Percentiles rank a stretch among this genome's conserved stretches.
phyloP scores from a whole-genome alignment of 225 moss, liverwort and hornwort genomes.

The Asterella californica region DNA sequence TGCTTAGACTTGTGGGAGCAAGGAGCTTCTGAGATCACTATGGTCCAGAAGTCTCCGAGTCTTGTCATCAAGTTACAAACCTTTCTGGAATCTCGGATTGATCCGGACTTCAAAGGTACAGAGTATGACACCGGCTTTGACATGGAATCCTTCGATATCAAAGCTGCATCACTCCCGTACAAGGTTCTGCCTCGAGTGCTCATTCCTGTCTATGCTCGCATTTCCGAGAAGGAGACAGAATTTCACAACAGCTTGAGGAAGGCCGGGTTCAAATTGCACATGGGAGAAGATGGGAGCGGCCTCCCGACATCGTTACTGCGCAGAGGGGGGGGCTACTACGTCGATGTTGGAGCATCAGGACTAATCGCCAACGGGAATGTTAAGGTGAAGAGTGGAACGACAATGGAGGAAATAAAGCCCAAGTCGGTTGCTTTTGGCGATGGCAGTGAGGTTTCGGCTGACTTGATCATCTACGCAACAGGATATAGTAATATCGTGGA shows the following conservation, averaged over 20 bases:
- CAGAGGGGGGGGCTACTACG: neutral
- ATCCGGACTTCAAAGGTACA: neutral
- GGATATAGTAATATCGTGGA: slow-evolving; percentile 9
- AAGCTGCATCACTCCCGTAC: neutral
- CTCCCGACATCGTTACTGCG: neutral
- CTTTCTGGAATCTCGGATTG: neutral
- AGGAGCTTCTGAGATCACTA: slow-evolving; percentile 23
- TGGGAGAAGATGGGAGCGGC: slow-evolving; percentile 14
- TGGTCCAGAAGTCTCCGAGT: slow-evolving; percentile 11
- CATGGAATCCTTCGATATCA: slow-evolving; percentile 6
- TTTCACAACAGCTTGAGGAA: slow-evolving; percentile 1
- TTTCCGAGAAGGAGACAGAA: slow-evolving; percentile 8
- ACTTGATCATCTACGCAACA: slow-evolving; percentile 21
- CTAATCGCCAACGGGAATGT: neutral
- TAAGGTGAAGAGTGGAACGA: neutral
- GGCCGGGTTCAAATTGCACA: slow-evolving; percentile 5
- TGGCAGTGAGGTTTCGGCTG: slow-evolving; percentile 10
- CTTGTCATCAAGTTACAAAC: neutral
- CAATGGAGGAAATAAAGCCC: slow-evolving; percentile 1
- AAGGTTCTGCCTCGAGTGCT: neutral
- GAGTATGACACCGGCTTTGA: neutral
- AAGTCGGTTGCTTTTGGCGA: slow-evolving; percentile 7
- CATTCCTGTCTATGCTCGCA: neutral
- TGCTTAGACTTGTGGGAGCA: slow-evolving; percentile 22
- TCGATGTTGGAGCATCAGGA: slow-evolving; percentile 9